Evolutionary conservation across 176 grass and related monocot species (phyloP).

Genomic region (Hsuehochloa calcarea): DNA sequence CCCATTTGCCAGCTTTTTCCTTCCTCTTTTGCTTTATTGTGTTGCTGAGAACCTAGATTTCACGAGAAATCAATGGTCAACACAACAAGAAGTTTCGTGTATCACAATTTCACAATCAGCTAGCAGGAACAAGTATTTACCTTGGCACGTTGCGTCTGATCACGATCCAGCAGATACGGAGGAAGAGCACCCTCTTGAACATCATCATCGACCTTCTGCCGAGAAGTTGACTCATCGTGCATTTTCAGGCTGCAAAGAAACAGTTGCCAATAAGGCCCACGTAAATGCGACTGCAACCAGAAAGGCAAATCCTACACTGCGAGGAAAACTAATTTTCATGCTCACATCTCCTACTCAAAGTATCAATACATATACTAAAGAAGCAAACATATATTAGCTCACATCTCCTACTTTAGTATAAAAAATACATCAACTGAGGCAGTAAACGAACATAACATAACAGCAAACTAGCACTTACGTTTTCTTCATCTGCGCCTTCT

Average conservation of each 20-base stretch:
- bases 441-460: not conserved
- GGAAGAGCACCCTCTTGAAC: constrained; percentile 82
- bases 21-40: constrained; percentile 91
- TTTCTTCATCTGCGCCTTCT: constrained; percentile 94
- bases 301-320: not conserved
- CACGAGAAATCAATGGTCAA: not conserved
- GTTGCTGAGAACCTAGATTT: constrained; percentile 76
- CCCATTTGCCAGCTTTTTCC: constrained; percentile 92
- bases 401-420: not conserved
- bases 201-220: constrained; percentile 64
- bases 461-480: constrained; percentile 56
- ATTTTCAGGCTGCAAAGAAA: constrained; percentile 65
- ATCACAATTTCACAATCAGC: not conserved
- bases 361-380: not conserved
- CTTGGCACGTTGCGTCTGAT: constrained; percentile 70
- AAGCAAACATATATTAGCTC: not conserved
- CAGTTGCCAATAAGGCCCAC: not conserved
- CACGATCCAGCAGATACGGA: constrained; percentile 87
- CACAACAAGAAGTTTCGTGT: not conserved
- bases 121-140: constrained; percentile 26
- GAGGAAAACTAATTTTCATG: not conserved
- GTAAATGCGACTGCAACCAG: not conserved
- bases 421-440: not conserved
- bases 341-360: not conserved
- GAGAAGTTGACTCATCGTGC: constrained; percentile 80